Base-by-base conservation (phyloP, 257 asterid genomes). In the Solanum pinnatisectum region DNA sequence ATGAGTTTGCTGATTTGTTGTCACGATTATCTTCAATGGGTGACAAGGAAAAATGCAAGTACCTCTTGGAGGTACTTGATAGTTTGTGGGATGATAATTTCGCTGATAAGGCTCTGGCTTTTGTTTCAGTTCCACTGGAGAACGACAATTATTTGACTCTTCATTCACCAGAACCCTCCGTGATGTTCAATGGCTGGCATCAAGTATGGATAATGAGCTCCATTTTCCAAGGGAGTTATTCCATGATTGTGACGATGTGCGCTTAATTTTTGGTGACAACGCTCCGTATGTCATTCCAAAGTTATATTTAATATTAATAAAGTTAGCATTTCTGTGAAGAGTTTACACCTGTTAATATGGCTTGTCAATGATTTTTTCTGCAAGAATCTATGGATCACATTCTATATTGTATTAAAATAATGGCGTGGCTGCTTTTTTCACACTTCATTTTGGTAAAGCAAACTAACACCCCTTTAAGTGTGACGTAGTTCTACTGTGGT, bases 21-120 rank as follows among this genome's bases (percentile, higher is more conserved):
- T 92, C 96, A 81, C 89, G 71, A 65, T 78, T 96, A 40, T 92
- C 95, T 60, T 90, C 94, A 52, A 87, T 72, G 46, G 90, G 88
- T 85, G 95, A 94, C 90, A 84, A 87, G 87, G 93, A 94, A 40
- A 95, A 93, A 92, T 93, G 95, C 89, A 93, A 88, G 87, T 88
- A 89, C 90, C 91, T 96, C 84, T 87, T 96, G 93, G 98, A 95
- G 91, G 91, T 96, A 89, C 96, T 96, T 87, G 98, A 95, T 94
- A 89, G 76, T 65, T 63, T 95, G 71, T 96, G 98, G 99, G 97
- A 96, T 91, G 94, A 90, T 83, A 89, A 86, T 91, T 96, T 95
- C 91, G 86, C 93, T 70, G 93, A 93, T 30, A 96, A 95, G 93
- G 90, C 87, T 84, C 89, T 88, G 94, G 93, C 91, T 89, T 89